Evolutionary conservation across 169 alveolate species (phyloP).

Genomic region (Plasmodium blacklocki): DNA sequence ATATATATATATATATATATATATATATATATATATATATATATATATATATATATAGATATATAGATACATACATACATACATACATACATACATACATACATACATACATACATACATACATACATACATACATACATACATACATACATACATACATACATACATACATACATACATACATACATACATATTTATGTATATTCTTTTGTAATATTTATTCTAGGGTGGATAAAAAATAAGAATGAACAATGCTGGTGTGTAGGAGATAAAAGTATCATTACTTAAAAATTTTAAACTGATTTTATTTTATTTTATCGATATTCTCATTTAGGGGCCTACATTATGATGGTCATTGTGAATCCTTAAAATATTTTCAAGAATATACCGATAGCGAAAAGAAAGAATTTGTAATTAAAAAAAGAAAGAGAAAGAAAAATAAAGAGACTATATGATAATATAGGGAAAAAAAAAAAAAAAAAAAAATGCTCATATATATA

Average conservation of each 20-base stretch:
- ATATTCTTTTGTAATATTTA: not conserved
- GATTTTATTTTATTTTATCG: not conserved
- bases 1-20: too few species aligned
- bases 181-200: too few species aligned
- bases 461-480: not conserved
- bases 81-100: too few species aligned
- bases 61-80: too few species aligned
- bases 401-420: constrained; percentile 38
- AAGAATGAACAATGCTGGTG: constrained; percentile 49
- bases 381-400: constrained; percentile 47
- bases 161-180: too few species aligned
- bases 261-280: not conserved
- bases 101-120: too few species aligned
- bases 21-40: too few species aligned
- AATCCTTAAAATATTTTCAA: constrained; percentile 53
- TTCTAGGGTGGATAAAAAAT: constrained; percentile 40
- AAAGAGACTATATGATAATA: not conserved
- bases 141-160: too few species aligned
- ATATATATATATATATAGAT: too few species aligned
- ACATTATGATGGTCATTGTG: constrained; percentile 62
- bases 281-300: not conserved
- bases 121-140: too few species aligned
- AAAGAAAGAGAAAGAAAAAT: too few species aligned
- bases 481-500: not conserved
- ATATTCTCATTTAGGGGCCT: constrained; percentile 28